Base-by-base conservation (phyloP, 1,139 yeast genomes). In the Candida sanyaensis region DNA sequence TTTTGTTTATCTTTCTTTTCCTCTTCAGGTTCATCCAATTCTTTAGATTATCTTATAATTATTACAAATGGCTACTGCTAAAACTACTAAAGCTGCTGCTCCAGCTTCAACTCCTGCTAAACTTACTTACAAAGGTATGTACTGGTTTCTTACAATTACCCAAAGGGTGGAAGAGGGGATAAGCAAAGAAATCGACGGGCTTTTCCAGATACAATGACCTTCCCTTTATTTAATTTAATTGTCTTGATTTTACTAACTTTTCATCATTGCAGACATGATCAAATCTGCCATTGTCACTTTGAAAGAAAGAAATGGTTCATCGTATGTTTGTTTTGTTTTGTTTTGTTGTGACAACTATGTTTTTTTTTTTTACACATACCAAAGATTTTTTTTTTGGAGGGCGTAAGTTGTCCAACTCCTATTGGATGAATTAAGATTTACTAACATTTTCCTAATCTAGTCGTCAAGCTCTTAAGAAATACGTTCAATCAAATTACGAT, bases 291-390 rank as follows among this genome's bases (percentile, higher is more conserved):
- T 90, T 56, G 65, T 78, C 43, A 72, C 85, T 34, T 78, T 89
- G 60, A 87, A 88, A 62, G 95, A 88, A 61, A 84, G 96, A 71
- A 86, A 80, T 53, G 97, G 97, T 47, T 86, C 95, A 42, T 81
- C 86, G 79, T 80, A 75, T 59, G 83, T 37, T 28, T 23, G 4
- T 6, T 26, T 50, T 38, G 17, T 41, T 23, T 37, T 23, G 28
- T 27, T 39, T 17, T 37, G 28, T 42, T 46, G 46, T 37, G 39
- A 36, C 39, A 24, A 36, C 28, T n/a, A 41, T 37, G 21, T 26
- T 26, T 26, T 26, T 26, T 26, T 26, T 26, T 26, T 41, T n/a
- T 13, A 30, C 23, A 13, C 42, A 43, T 26, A 37, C 37, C 32
- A 37, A 37, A 36, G 23, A 30, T 40, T 32, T 11, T 40, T 32